These are phyloP conservation scores for Dendryphion nanum DNA, from an alignment of 2,329 filamentous ascomycete species.

Conservation along the genomic window DNA sequence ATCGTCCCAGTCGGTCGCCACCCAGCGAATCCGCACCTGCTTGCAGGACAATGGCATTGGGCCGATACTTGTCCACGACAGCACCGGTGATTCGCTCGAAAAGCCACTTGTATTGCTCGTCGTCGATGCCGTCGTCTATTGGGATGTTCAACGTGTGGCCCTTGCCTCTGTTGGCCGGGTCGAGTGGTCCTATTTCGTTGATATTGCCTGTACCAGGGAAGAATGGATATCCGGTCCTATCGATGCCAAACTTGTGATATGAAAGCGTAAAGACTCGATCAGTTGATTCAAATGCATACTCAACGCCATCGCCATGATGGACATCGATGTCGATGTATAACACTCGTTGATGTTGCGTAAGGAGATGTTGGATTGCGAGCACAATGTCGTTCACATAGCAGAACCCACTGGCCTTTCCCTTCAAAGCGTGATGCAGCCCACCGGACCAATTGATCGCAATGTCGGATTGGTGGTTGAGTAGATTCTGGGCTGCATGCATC, in stretches of 20 bases:
- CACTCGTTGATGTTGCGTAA: conserved; percentile 78
- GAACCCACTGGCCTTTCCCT: conserved; percentile 89
- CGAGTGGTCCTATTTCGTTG: conserved; percentile 78
- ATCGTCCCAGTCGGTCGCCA: conserved; percentile 88
- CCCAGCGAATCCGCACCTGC: conserved; percentile 94
- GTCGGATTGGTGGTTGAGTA: conserved; percentile 82
- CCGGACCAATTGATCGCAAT: conserved; percentile 98
- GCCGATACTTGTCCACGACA: conserved; percentile 80
- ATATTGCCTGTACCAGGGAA: conserved; percentile 90
- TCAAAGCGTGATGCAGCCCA: conserved; percentile 94
- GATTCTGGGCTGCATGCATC: conserved; percentile 84
- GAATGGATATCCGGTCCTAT: conserved; percentile 56
- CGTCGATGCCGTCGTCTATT: conserved; percentile 85
- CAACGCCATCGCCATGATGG: conserved; percentile 86
- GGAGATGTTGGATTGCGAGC: conserved; percentile 82
- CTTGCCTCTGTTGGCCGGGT: conserved; percentile 80
- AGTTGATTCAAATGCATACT: conserved; percentile 86
- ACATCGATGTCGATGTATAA: conserved; percentile 95
- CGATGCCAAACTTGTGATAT: conserved; percentile 93
- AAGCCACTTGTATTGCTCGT: conserved; percentile 81
- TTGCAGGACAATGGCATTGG: conserved; percentile 87
- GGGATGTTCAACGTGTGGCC: conserved; percentile 91
- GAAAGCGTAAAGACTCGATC: conserved; percentile 90
- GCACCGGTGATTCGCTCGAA: conserved; percentile 79
- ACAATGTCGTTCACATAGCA: conserved; percentile 99